A percentile compares a stretch with the other conserved stretches of the same genome.
These are phyloP conservation scores for Backusella tarrabulga DNA, from an alignment of 192 early-diverging fungal genomes.

Conservation along the genomic window DNA sequence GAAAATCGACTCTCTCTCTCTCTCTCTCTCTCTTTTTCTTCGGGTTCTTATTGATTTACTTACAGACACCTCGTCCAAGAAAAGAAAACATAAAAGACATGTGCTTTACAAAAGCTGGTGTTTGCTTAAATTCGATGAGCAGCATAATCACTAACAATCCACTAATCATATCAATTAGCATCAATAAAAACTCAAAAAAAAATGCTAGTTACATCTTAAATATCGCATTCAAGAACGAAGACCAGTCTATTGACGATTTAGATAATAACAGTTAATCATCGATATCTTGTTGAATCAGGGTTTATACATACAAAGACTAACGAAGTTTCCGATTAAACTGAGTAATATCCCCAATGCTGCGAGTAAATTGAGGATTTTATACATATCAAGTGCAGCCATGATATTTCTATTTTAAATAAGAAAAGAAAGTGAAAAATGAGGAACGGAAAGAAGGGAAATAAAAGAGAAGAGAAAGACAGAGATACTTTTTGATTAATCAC, in stretches of 20 bases:
- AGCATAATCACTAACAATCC: neutral
- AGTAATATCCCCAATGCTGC: neutral
- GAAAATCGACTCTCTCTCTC: neutral
- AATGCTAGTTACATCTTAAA: conserved; percentile 1
- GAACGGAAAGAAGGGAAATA: neutral
- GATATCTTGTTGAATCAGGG: neutral
- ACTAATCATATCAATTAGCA: neutral
- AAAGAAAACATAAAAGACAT: conserved; percentile 12
- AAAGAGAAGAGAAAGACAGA: neutral
- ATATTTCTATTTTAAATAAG: neutral
- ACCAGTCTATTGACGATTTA: neutral
- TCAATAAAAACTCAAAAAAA: neutral
- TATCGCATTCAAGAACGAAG: neutral
- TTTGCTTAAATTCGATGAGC: neutral
- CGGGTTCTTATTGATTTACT: neutral
- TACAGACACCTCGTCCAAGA: conserved; percentile 6
- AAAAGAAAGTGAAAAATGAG: neutral
- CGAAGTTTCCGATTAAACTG: conserved; percentile 5
- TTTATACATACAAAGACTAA: neutral
- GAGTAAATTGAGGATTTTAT: conserved; percentile 1
- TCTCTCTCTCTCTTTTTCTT: neutral
- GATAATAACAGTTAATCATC: neutral
- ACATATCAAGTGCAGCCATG: neutral
- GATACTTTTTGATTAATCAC: neutral
- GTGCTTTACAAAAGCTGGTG: neutral